Evolutionary conservation across 1,284 basidiomycete species (phyloP), one percentile per base, ranked within the genome.

Genomic region (Ceratobasidium papillatum): DNA sequence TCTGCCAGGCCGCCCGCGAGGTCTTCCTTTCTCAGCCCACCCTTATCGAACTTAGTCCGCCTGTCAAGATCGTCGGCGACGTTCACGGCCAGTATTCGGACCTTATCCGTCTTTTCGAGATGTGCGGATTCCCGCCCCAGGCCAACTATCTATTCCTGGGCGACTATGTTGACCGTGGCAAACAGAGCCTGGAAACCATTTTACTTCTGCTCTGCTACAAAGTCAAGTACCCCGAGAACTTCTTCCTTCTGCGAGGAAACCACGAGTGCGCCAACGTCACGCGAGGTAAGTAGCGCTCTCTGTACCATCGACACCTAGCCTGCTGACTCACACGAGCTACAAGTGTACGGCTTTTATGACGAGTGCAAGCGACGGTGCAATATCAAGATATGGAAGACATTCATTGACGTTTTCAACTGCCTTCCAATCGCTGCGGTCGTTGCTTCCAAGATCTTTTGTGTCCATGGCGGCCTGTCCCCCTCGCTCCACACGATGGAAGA

Each of bases 381-480:
- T 83, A 97, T 99, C 88, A 99, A 99, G 86, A 96, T 95, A 49
- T 99, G 98, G 98, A 99, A 99, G 86, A 96, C 96, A 14, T 99
- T 99, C 83, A 95, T 99, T 82, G 98, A 99, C 84, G 97, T 99
- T 54, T 99, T 99, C 89, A 99, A 99, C 84, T 96, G 95, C 79
- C 88, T 99, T 12, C 98, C 98, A 59, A 99, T 99, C 80, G 96
- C 98, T 49, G 96, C 98, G 45, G 94, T 99, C 78, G 97, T 99
- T 66, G 98, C 97, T 12, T 96, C 95, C 79, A 99, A 99, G 86
- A 99, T 99, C 81, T 99, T 99, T 84, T 99, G 97, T 81, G 97
- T 99, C 11, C 98, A 99, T 81, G 98, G 98, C 27, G 98, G 98
- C 14, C 89, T 99, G 52, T 98, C 96, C 19, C 98, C 98, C n/a